phyloP scores from a whole-genome alignment of 106 monocot species.

The Gastrodia elata region DNA sequence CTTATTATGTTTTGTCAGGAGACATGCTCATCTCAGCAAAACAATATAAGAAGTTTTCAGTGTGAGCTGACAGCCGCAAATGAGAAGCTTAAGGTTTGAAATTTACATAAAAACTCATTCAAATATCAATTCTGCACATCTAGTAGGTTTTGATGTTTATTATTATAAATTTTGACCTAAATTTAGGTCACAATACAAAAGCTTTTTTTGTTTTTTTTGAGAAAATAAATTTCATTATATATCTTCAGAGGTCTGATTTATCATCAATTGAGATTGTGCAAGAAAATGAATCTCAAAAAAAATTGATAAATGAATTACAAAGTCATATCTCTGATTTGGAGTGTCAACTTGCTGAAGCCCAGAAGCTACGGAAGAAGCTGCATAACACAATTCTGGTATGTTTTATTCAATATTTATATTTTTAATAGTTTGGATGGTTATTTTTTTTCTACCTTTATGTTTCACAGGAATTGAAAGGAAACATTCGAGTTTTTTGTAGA shows the following conservation, averaged over 20 bases:
- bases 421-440: not conserved
- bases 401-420: not conserved
- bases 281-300: slow-evolving; percentile 46
- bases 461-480: slow-evolving; percentile 84
- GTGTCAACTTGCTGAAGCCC: slow-evolving; percentile 47
- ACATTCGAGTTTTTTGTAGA: slow-evolving; percentile 89
- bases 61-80: slow-evolving; percentile 42
- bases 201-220: not conserved
- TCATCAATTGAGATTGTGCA: slow-evolving; percentile 36
- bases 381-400: slow-evolving; percentile 90
- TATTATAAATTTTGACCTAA: not conserved
- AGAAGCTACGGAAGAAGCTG: slow-evolving; percentile 67
- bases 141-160: not conserved
- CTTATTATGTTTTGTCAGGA: slow-evolving; percentile 26
- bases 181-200: not conserved
- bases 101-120: not conserved
- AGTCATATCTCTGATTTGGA: slow-evolving; percentile 50
- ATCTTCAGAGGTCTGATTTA: slow-evolving; percentile 50
- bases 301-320: slow-evolving; percentile 32
- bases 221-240: not conserved
- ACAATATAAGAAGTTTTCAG: slow-evolving; percentile 45
- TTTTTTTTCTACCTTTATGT: not conserved
- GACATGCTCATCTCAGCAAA: slow-evolving; percentile 43
- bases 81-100: slow-evolving; percentile 61
- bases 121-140: not conserved